Conservation (phyloP, 768 basidiomycete species). For the Pleurotus sapidus region DNA sequence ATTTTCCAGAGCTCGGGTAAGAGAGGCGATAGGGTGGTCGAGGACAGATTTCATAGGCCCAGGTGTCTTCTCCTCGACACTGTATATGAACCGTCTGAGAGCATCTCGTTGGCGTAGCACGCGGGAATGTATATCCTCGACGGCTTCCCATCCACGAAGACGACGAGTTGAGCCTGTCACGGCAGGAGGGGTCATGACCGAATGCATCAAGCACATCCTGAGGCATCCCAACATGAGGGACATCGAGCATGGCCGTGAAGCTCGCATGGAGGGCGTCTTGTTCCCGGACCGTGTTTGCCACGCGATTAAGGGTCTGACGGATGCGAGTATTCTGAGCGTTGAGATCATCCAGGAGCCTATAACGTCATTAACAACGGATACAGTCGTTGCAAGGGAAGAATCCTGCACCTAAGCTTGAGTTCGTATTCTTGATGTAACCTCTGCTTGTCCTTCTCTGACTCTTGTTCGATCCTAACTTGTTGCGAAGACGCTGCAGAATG, state of each 20-base stretch:
- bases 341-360: constrained; percentile 59
- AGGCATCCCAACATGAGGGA: constrained; percentile 49
- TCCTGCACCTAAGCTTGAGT: constrained; percentile 47
- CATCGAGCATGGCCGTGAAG: constrained; percentile 44
- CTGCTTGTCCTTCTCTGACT: constrained; percentile 41
- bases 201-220: constrained; percentile 71
- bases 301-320: constrained; percentile 64
- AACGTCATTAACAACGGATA: background rate
- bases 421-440: constrained; percentile 56
- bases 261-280: constrained; percentile 60
- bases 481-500: constrained; percentile 24
- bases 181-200: constrained; percentile 74
- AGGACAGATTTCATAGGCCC: constrained; percentile 33
- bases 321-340: constrained; percentile 63
- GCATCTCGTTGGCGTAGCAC: constrained; percentile 58
- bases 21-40: constrained; percentile 48
- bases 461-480: constrained; percentile 23
- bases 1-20: constrained; percentile 45
- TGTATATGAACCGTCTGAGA: constrained; percentile 37
- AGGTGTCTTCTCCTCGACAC: constrained; percentile 18
- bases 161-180: constrained; percentile 64
- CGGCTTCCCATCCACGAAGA: constrained; percentile 63
- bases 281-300: constrained; percentile 60
- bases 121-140: constrained; percentile 72
- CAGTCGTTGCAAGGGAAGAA: background rate